Base-by-base conservation (phyloP, 2,329 filamentous ascomycete species). In the Neoscytalidium dimidiatum region DNA sequence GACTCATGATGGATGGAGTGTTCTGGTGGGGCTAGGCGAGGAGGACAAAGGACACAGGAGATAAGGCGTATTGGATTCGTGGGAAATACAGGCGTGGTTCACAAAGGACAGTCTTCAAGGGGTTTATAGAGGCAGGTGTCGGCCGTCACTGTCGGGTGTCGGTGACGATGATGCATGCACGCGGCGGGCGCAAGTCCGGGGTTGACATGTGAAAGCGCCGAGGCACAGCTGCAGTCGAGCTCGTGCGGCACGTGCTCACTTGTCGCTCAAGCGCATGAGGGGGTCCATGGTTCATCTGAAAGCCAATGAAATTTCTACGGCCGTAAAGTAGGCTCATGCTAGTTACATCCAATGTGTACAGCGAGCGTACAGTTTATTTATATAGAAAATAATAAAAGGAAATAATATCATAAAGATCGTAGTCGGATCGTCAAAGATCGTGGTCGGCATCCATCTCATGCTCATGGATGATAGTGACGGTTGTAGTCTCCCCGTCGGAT, bases 1-100 rank as follows among this genome's bases (percentile, higher is more conserved):
- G 84, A 85, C 87, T 83, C 90, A 92, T 92, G 71, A 70, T 84
- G 49, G 44, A 14, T 29, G 38, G 62, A 14, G 62, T 31, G 23
- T 56, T 52, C 49, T 33, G 49, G 28, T 23, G 51, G 11, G 49
- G 51, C 51, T 41, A 13, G 51, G 9, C 14, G 38, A 44, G 8
- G 49, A 8, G n/a, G 8, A 44, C 23, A 26, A 26, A 23, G 48
- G 21, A 21, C 14, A 13, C 4, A 14, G 14, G 4, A 8, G 43
- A 6, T 7, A 6, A 29, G 13, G 11, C 3, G 44, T 43, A 23
- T n/a, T 35, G 48, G 35, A 19, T 9, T n/a, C 21, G 26, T 8
- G 46, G 19, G 56, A 49, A n/a, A 33, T 17, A 33, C n/a, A 9
- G 26, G 11, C 28, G 35, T 28, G 28, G 53, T 11, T 4, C 38